Base-by-base conservation (phyloP, 352 stramenopile genomes). In the Pythium guiyangense region DNA sequence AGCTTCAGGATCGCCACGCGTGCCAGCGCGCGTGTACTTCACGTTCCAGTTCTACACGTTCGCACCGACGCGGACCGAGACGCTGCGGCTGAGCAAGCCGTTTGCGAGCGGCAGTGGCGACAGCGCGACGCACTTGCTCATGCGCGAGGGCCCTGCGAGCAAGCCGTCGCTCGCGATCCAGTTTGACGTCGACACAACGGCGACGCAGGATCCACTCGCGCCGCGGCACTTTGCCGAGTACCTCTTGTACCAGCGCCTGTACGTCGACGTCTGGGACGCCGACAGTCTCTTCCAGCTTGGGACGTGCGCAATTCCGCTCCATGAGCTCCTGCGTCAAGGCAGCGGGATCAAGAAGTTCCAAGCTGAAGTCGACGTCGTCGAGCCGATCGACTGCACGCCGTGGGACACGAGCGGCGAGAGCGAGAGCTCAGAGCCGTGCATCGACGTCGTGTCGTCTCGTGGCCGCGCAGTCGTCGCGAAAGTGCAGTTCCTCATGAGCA, bases 31-130 rank as follows among this genome's bases (percentile, higher is more conserved):
- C 5, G 58, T 97, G 40, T 97, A 96, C 57, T 96, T 97, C 53
- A 96, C 83, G 27, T 97, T 94, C 62, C 90, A 97, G 67, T 97
- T 98, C 59, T 98, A 97, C 64, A 90, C 72, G 9, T 96, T 90
- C 34, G 35, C 73, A 22, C 88, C 92, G 3, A 97, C 90, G 14
- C 68, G 89, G 31, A 97, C 92, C 1, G 92, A 98, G 64, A 71
- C 70, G 1, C 49, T 92, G 12, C 66, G 79, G 5, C 68, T 93
- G 1, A 88, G 77, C 39, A 78, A 86, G 31, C 71, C 74, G 0
- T 84, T 83, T 17, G 66, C 70, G 20, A 77, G 69, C 57, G 58
- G 66, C 47, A 39, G 67, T 22, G 34, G 52, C 6, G 57, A 67
- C 22, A 68, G 62, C 5, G 72, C 76, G 17, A 90, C 75, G 6